Base-by-base conservation (phyloP, 495 filamentous ascomycete species). In the Aspergillus ellipticus region DNA sequence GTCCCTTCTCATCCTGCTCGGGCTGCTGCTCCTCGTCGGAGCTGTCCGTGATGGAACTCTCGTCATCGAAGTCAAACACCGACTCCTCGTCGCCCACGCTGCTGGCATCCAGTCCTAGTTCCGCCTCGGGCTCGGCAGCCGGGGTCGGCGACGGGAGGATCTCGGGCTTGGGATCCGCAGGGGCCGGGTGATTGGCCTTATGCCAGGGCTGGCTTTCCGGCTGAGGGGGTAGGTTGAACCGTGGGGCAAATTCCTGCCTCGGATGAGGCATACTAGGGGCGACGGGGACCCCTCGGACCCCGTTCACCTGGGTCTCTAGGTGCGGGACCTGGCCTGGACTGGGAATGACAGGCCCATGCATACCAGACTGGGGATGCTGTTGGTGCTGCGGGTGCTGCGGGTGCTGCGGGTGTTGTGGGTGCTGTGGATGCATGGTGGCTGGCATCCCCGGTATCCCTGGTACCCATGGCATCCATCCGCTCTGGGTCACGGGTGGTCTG, bases 51-150 rank as follows among this genome's bases (percentile, higher is more conserved):
- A 54, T 17, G 11, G 57, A 57, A 17, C 54, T 47, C 8, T 54
- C 51, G n/a, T 54, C 43, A 16, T 57, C 57, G 17, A 58, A 55
- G 15, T 56, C 58, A 26, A 54, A 28, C 16, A 54, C 53, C 6
- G 54, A 55, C 16, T 62, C 57, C 10, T 59, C 59, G 31, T 65
- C 62, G 10, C 28, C 59, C 20, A 57, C 55, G 52, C 62, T 65
- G 31, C 49, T 56, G 8, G 53, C 48, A 9, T 61, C 59, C 6
- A 41, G 48, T 16, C 43, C 53, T 19, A 48, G 49, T 19, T 54
- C 56, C 15, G 39, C 17, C 11, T 61, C 62, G 4, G 62, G 54
- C 16, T 57, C 58, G 19, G 58, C 15, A 9, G 35, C 8, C 9
- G 39, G 29, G 19, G 26, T 52, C 15, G 10, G 20, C 21, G 45